Percentiles rank a stretch among this genome's conserved stretches.
Evolutionary conservation across 73 alveolate genomes (phyloP).

Genomic region (Tetrahymena borealis): DNA sequence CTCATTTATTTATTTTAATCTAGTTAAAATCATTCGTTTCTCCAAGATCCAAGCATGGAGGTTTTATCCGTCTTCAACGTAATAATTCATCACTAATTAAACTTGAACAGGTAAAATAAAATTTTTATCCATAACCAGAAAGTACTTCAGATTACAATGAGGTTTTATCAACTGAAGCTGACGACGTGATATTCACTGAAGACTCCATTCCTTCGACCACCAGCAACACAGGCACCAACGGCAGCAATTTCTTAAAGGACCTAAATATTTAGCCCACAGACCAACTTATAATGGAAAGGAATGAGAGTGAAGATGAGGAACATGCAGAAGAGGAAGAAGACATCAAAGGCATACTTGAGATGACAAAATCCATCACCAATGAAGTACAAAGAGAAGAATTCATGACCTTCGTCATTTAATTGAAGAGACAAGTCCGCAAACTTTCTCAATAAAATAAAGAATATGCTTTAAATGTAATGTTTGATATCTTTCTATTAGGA

Average conservation of each 20-base stretch:
- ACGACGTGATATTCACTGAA: neutral
- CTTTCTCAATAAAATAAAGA: neutral
- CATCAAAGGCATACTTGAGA: neutral
- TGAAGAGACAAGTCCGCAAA: neutral
- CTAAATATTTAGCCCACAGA: neutral
- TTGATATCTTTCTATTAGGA: neutral
- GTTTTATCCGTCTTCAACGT: conserved; percentile 2
- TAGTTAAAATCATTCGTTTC: neutral
- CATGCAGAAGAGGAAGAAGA: neutral
- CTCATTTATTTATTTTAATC: neutral
- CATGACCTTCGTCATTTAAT: neutral
- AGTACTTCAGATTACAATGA: conserved; percentile 1
- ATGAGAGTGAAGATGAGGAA: neutral
- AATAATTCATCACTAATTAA: neutral
- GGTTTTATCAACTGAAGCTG: conserved; percentile 3
- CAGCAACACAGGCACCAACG: neutral
- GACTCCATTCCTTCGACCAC: neutral
- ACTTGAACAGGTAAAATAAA: neutral
- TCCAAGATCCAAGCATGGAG: conserved; percentile 1
- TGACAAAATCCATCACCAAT: neutral
- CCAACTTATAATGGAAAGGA: neutral
- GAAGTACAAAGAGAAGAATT: neutral
- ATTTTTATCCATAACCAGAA: conserved; percentile 1
- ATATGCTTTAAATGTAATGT: neutral
- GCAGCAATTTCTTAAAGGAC: neutral